Conservation (phyloP, 345 rosid genomes). For the Sisymbrium altissimum region DNA sequence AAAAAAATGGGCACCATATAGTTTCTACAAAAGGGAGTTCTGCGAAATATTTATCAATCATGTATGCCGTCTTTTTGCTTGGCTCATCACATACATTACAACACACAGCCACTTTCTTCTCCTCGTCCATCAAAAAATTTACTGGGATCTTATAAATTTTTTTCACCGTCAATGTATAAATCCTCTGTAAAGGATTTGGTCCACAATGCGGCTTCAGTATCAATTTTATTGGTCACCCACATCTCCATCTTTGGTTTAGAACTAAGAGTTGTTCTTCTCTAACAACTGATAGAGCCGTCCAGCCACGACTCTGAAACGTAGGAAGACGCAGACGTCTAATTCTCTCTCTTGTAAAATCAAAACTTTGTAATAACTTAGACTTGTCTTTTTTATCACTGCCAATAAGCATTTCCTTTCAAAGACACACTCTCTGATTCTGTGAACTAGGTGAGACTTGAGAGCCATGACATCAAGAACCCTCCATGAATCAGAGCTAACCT, state of each 20-base stretch:
- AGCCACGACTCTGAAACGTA: background rate
- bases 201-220: background rate
- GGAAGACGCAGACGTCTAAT: background rate
- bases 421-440: too few relatives aligned
- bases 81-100: background rate
- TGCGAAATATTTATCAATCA: too few relatives aligned
- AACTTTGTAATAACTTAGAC: background rate
- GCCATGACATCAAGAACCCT: too few relatives aligned
- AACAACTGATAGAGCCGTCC: background rate
- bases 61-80: background rate
- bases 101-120: background rate
- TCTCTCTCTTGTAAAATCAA: background rate
- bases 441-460: too few relatives aligned
- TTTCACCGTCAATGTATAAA: too few relatives aligned
- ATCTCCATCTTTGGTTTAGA: background rate
- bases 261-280: background rate
- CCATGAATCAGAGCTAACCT: too few relatives aligned
- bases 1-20: too few relatives aligned
- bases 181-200: background rate
- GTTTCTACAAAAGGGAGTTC: too few relatives aligned
- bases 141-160: too few relatives aligned
- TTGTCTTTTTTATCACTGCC: too few relatives aligned
- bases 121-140: background rate
- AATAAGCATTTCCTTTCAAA: too few relatives aligned
- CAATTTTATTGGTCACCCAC: background rate